A percentile compares a stretch with the other conserved stretches of the same genome.
Conservation (phyloP, 2,329 filamentous ascomycete species). For the Penicillium olsonii region DNA sequence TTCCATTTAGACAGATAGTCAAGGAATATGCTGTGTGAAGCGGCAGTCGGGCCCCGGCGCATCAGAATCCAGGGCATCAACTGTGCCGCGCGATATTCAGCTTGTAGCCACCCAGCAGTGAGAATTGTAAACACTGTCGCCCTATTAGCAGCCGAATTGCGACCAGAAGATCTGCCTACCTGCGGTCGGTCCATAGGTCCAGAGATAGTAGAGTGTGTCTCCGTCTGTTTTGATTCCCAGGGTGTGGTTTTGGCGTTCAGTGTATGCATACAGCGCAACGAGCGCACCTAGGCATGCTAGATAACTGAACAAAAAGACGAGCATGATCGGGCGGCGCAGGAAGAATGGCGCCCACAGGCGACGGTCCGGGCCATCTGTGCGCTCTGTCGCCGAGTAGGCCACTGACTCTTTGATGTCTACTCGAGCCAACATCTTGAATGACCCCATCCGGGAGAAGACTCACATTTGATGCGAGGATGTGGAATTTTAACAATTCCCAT, state of each 20-base stretch:
- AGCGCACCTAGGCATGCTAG: not conserved
- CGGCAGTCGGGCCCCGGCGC: slow-evolving; percentile 1
- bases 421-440: too few species aligned
- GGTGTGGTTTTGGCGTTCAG: not conserved
- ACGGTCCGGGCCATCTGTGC: slow-evolving; percentile 24
- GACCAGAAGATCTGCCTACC: not conserved
- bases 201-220: slow-evolving; percentile 3
- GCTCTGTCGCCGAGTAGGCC: not conserved
- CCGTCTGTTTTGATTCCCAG: slow-evolving; percentile 4
- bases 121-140: slow-evolving; percentile 11
- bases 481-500: too few species aligned
- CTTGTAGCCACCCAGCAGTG: slow-evolving; percentile 8
- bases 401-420: too few species aligned
- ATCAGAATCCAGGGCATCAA: slow-evolving; percentile 18
- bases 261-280: not conserved
- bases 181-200: slow-evolving; percentile 15
- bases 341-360: slow-evolving; percentile 8
- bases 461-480: too few species aligned
- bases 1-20: slow-evolving; percentile 15
- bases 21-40: slow-evolving; percentile 11
- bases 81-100: slow-evolving; percentile 14
- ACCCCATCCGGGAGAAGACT: too few species aligned
- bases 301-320: slow-evolving; percentile 1
- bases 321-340: slow-evolving; percentile 1
- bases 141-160: not conserved